A percentile compares a stretch with the other conserved stretches of the same genome.
These are phyloP conservation scores for Helianthus tuberosus DNA, from an alignment of 129 eudicot genomes.

Conservation along the genomic window DNA sequence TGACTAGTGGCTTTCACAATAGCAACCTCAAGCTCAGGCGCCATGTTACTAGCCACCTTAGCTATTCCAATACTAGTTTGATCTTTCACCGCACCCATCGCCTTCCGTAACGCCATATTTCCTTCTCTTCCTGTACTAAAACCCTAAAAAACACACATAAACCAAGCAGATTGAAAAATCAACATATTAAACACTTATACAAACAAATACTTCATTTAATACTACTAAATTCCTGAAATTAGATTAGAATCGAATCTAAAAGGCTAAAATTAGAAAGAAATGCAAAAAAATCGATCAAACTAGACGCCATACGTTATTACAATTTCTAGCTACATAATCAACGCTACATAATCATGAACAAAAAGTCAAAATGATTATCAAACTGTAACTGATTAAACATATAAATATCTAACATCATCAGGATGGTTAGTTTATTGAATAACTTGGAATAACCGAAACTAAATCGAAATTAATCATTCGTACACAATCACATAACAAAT, in stretches of 20 bases:
- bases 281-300: neutral
- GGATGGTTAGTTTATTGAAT: neutral
- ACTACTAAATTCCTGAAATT: neutral
- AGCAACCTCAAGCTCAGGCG: constrained; percentile 57
- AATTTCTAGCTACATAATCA: neutral
- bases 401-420: constrained; percentile 15
- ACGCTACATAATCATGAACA: neutral
- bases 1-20: constrained; percentile 41
- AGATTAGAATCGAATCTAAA: constrained; percentile 2
- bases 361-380: neutral
- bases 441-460: constrained; percentile 15
- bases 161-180: neutral
- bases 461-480: neutral
- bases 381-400: neutral
- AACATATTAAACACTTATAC: neutral
- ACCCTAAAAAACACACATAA: constrained; percentile 7
- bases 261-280: neutral
- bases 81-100: constrained; percentile 69
- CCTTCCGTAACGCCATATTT: constrained; percentile 58
- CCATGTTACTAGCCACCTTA: constrained; percentile 39
- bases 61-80: constrained; percentile 42
- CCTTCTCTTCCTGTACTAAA: constrained; percentile 6
- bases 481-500: constrained; percentile 5
- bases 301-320: neutral
- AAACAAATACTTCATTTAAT: neutral